Evolutionary conservation across 2,329 filamentous ascomycete genomes (phyloP).

Genomic region (Septoria linicola): DNA sequence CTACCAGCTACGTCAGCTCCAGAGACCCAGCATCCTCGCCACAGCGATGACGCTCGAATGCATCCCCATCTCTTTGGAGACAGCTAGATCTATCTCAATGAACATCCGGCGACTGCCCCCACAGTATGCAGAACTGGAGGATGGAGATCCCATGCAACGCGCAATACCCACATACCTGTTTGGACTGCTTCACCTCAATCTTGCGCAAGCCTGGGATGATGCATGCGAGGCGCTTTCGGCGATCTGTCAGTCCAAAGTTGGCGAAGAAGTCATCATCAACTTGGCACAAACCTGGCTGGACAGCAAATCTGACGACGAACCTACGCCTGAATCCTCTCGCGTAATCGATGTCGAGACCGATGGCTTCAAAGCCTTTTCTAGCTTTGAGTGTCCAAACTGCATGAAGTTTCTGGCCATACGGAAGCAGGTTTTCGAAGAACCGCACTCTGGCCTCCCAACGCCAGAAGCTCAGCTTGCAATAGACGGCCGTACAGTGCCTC

Average conservation of each 20-base stretch:
- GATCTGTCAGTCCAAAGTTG: slow-evolving; percentile 67
- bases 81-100: slow-evolving; percentile 75
- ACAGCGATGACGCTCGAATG: slow-evolving; percentile 78
- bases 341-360: slow-evolving; percentile 28
- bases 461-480: slow-evolving; percentile 22
- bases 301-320: slow-evolving; percentile 41
- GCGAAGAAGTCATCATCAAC: slow-evolving; percentile 69
- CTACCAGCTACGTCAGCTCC: slow-evolving; percentile 49
- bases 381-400: slow-evolving; percentile 84
- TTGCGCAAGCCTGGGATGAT: slow-evolving; percentile 86
- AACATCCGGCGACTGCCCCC: slow-evolving; percentile 74
- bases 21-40: slow-evolving; percentile 54
- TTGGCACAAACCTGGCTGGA: slow-evolving; percentile 76
- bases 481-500: slow-evolving; percentile 19
- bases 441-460: slow-evolving; percentile 39
- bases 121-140: slow-evolving; percentile 59
- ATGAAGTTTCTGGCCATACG: slow-evolving; percentile 57
- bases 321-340: neutral
- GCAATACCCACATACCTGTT: slow-evolving; percentile 82
- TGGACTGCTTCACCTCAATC: slow-evolving; percentile 80
- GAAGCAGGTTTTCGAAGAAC: slow-evolving; percentile 52
- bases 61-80: slow-evolving; percentile 73
- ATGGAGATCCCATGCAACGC: slow-evolving; percentile 64
- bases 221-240: slow-evolving; percentile 71
- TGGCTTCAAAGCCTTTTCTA: slow-evolving; percentile 52